Evolutionary conservation across 768 basidiomycete genomes (phyloP).

Genomic region (Tulasnella sp.): DNA sequence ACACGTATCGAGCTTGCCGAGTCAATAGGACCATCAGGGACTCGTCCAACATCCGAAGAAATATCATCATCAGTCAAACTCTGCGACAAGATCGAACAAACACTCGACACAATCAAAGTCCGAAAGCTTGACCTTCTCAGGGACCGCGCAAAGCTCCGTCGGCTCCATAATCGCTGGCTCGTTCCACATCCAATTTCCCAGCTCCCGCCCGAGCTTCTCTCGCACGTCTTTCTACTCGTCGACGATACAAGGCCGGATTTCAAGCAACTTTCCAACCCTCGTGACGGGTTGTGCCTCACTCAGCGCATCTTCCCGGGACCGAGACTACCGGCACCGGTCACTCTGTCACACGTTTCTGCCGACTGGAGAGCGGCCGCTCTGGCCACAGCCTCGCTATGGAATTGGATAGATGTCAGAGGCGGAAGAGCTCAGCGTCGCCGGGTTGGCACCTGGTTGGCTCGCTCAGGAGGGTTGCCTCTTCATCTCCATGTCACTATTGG

Average conservation of each 20-base stretch:
- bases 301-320: background rate
- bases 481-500: background rate
- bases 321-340: background rate
- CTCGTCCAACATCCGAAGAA: background rate
- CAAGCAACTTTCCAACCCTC: background rate
- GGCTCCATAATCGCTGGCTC: background rate
- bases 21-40: background rate
- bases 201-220: background rate
- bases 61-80: background rate
- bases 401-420: background rate
- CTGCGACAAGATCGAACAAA: background rate
- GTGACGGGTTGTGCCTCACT: background rate
- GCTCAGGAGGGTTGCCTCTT: background rate
- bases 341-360: background rate
- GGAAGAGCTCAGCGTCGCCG: background rate
- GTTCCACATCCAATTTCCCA: background rate
- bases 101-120: background rate
- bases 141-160: background rate
- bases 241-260: background rate
- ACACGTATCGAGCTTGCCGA: background rate
- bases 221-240: background rate
- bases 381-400: background rate
- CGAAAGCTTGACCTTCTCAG: background rate
- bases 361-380: background rate
- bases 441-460: background rate